These are phyloP conservation scores for Cinnamomum micranthum DNA, from an alignment of 164 flowering plant species.

Conservation along the genomic window DNA sequence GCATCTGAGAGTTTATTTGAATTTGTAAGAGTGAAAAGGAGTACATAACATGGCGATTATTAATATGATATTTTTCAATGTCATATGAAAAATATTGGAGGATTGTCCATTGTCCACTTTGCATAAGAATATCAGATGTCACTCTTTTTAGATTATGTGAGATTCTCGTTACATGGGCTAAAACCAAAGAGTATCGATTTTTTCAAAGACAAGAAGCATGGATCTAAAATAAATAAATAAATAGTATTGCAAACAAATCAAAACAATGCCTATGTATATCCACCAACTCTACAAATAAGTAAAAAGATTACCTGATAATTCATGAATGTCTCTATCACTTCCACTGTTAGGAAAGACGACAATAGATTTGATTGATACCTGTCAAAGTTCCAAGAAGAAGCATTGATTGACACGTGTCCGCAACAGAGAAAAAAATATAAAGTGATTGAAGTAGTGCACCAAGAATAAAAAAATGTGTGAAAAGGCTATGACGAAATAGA, in stretches of 20 bases:
- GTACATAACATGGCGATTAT: background rate
- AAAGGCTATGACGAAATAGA: too few relatives aligned
- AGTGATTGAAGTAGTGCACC: background rate
- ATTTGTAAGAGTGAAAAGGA: background rate
- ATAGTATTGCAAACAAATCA: too few relatives aligned
- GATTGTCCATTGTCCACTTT: background rate
- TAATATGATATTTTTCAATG: background rate
- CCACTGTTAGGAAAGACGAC: conserved; percentile 86
- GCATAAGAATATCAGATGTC: background rate
- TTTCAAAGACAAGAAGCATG: too few relatives aligned
- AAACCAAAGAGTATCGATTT: background rate
- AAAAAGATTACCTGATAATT: conserved; percentile 79
- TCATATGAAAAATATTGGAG: too few relatives aligned
- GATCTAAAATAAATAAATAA: too few relatives aligned
- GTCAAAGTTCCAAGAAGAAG: conserved; percentile 9
- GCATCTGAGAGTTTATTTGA: too few relatives aligned
- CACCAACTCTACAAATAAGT: background rate
- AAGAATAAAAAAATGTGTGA: background rate
- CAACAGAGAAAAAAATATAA: background rate
- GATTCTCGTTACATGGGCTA: too few relatives aligned
- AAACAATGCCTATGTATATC: background rate
- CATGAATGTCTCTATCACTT: conserved; percentile 93
- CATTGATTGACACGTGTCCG: background rate
- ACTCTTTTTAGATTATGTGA: too few relatives aligned
- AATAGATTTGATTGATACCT: conserved; percentile 94